Evolutionary conservation across 768 basidiomycete species (phyloP), one percentile per base, ranked within the genome.

Genomic region (Russula earlei): DNA sequence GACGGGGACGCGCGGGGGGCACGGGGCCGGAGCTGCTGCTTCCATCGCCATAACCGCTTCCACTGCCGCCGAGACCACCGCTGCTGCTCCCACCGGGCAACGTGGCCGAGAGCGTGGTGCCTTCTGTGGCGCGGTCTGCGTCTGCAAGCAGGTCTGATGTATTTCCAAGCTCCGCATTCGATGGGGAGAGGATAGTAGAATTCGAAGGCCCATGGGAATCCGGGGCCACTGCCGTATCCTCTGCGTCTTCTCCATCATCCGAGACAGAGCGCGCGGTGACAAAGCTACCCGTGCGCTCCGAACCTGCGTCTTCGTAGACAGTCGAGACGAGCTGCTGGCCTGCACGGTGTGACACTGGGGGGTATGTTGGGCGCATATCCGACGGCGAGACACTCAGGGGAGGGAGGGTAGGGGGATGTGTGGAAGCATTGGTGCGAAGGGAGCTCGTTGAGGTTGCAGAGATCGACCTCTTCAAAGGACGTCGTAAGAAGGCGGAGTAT

Each of bases 401-500:
- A 4, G 82, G 80, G 38, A 86, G 80, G 19, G 68, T 69, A 0
- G 82, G 81, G 4, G 70, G 73, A 20, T 66, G 77, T 14, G 63
- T 63, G 14, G 73, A 67, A 54, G 83, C 83, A 42, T 75, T 75
- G 15, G 81, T 81, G 25, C 48, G 54, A 20, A 57, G 62, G 20
- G 62, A 62, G 49, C 59, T 62, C 29, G 55, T 57, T 33, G 84
- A 86, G 1, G 77, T 78, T 55, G 84, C 75, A 24, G 83, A 84
- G 41, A 77, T 71, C 5, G 85, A 82, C 33, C 85, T 74, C 63
- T 85, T 87, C 54, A 86, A 68, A 12, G 79, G 81, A 2, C 85
- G 78, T 6, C 77, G 74, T 43, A 87, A 72, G 64, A 87, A 87
- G 0, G 81, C 71, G 8, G 75, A 74, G 60, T 78, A 75, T 29